A percentile compares a stretch with the other conserved stretches of the same genome.
Evolutionary conservation across 441 rosid genomes (phyloP).

Genomic region (Daphne laureola): DNA sequence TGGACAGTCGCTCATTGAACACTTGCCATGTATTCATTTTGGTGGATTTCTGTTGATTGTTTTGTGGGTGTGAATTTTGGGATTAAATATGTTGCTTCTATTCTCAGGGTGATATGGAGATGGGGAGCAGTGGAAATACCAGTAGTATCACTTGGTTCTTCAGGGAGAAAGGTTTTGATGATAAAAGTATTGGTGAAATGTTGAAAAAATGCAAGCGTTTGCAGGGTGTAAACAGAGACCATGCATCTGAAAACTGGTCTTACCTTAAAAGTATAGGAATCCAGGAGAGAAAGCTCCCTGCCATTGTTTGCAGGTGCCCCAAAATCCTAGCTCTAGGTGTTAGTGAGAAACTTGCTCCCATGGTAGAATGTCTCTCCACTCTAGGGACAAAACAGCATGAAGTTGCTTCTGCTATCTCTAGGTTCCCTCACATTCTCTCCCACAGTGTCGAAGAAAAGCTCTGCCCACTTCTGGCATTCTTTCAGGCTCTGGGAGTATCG

Average conservation of each 20-base stretch:
- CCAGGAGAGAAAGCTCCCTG: conserved; percentile 80
- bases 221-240: conserved; percentile 42
- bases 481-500: conserved; percentile 78
- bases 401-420: conserved; percentile 75
- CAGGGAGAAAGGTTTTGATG: conserved; percentile 75
- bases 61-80: neutral
- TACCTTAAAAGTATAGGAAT: conserved; percentile 70
- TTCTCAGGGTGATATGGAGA: conserved; percentile 35
- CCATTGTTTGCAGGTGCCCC: conserved; percentile 71
- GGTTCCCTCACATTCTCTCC: conserved; percentile 78
- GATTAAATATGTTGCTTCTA: conserved; percentile 10
- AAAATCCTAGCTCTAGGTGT: conserved; percentile 70
- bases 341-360: conserved; percentile 70
- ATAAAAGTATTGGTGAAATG: conserved; percentile 55
- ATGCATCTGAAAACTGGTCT: conserved; percentile 80
- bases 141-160: conserved; percentile 78
- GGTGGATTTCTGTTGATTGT: too few species aligned
- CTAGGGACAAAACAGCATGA: conserved; percentile 53
- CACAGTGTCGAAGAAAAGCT: conserved; percentile 94
- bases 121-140: conserved; percentile 33
- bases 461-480: conserved; percentile 92
- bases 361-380: conserved; percentile 76
- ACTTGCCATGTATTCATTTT: too few species aligned
- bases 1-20: too few species aligned
- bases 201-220: conserved; percentile 79